Percentiles rank a stretch among this genome's conserved stretches.
These are phyloP conservation scores for Tagetes erecta DNA, from an alignment of 129 eudicot species.

Conservation along the genomic window DNA sequence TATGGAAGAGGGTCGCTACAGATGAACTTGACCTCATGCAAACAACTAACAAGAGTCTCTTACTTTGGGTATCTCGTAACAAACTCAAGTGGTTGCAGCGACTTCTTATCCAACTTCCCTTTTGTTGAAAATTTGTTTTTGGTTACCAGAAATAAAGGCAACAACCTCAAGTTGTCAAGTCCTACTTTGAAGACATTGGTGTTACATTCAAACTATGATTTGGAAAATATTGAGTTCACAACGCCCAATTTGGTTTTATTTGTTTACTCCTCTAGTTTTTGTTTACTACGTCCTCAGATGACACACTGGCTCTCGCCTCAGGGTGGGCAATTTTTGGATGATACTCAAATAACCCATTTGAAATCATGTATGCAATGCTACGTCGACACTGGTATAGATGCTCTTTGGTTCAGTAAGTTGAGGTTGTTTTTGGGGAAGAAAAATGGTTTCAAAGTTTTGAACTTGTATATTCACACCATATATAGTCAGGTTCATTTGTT, in stretches of 20 bases:
- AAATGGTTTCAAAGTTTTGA: not conserved
- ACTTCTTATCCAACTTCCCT: slow-evolving; percentile 13
- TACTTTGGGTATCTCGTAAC: not conserved
- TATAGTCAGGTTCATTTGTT: not conserved
- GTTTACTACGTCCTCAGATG: not conserved
- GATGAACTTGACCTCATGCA: not conserved
- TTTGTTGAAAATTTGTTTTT: not conserved
- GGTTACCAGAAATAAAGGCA: not conserved
- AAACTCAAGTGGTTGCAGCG: not conserved
- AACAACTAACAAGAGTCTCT: not conserved
- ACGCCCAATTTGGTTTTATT: slow-evolving; percentile 1
- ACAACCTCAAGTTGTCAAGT: slow-evolving; percentile 5
- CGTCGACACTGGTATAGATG: not conserved
- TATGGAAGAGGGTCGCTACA: not conserved
- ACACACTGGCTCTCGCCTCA: not conserved
- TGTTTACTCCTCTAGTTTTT: not conserved
- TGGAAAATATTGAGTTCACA: not conserved
- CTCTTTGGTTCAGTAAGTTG: slow-evolving; percentile 1
- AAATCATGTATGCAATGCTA: not conserved
- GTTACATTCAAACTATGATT: not conserved
- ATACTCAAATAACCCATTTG: not conserved
- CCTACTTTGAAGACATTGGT: not conserved
- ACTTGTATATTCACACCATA: not conserved
- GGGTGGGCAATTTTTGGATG: not conserved
- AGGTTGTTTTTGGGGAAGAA: not conserved